phyloP scores from a whole-genome alignment of 495 filamentous ascomycete species.

The Hypoxylon fuscum region DNA sequence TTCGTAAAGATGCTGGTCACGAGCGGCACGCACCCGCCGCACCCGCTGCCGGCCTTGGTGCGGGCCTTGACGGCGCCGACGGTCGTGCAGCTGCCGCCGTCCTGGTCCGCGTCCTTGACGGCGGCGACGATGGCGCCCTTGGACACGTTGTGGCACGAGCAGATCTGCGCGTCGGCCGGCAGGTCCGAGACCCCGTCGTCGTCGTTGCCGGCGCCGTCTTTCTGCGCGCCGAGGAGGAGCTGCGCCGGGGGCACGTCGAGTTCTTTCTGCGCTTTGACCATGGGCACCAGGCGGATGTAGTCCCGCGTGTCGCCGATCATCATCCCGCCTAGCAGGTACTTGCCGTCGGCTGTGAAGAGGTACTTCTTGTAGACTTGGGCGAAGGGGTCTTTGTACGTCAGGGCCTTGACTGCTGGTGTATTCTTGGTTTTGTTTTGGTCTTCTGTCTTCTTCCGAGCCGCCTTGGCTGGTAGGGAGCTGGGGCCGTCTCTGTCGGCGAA shows the following conservation, averaged over 20 bases:
- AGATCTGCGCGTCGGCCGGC: slow-evolving; percentile 91
- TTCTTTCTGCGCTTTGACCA: slow-evolving; percentile 87
- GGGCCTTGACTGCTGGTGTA: slow-evolving; percentile 75
- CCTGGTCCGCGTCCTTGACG: slow-evolving; percentile 83
- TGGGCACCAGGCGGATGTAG: slow-evolving; percentile 93
- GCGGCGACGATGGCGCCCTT: slow-evolving; percentile 81
- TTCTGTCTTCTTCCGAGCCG: slow-evolving; percentile 51
- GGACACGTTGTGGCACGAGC: slow-evolving; percentile 94
- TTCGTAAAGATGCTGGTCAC: slow-evolving; percentile 94
- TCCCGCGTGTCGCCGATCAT: slow-evolving; percentile 97
- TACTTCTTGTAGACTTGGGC: slow-evolving; percentile 97
- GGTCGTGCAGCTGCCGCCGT: slow-evolving; percentile 85
- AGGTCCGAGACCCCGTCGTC: slow-evolving; percentile 63
- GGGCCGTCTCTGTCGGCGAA: slow-evolving; percentile 93
- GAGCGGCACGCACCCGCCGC: slow-evolving; percentile 93
- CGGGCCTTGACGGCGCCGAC: slow-evolving; percentile 90
- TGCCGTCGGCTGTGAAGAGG: slow-evolving; percentile 90
- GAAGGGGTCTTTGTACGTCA: slow-evolving; percentile 95
- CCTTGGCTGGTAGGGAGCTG: slow-evolving; percentile 70
- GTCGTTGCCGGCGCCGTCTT: slow-evolving; percentile 73
- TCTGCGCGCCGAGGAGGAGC: slow-evolving; percentile 86
- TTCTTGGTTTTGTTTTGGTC: slow-evolving; percentile 56
- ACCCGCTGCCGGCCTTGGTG: slow-evolving; percentile 95
- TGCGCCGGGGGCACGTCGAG: slow-evolving; percentile 85
- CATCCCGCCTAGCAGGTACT: slow-evolving; percentile 94